Evolutionary conservation across 768 basidiomycete genomes (phyloP), one percentile per base, ranked within the genome.

Genomic region (Tubosaeta sp.): DNA sequence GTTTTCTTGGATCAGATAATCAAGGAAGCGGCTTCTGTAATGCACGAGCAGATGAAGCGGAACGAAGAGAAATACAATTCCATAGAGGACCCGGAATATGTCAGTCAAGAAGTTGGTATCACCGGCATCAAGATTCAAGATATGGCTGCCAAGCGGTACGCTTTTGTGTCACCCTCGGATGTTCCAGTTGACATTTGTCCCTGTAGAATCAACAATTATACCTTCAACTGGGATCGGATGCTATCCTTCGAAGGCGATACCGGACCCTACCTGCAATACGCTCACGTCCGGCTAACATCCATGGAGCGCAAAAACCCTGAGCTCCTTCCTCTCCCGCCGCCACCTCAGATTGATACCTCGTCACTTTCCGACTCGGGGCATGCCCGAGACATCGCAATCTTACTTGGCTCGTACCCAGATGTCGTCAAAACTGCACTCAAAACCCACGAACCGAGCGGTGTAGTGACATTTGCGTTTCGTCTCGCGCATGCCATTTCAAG

Each of bases 101-200:
- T 86, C 43, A 81, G 82, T 52, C 77, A 78, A 56, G 89, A 95
- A 69, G 85, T 97, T 44, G 97, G 95, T 17, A 92, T 97, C 62
- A 88, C 92, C 0, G 93, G 92, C 3, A 87, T 99, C 59, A 98
- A 97, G 76, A 94, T 99, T 54, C 97, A 99, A 71, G 94, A 97
- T 66, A 94, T 95, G 92, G 80, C 88, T 39, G 92, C 91, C 13
- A 95, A 92, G 69, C 77, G 93, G 93, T 93, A 57, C 42, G 81
- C 50, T 11, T 35, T 42, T 49, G 50, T 25, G 54, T 2, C 22
- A 29, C 12, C 3, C n/a, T 22, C 14, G 4, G n/a, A 22, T 1
- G 1, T n/a, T 33, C 39, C 6, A 1, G 22, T 41, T 25, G 12
- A 41, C 39, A 22, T 41, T 19, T 25, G 13, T 25, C 17, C 46